Evolutionary conservation across 2,329 filamentous ascomycete genomes (phyloP), one percentile per base, ranked within the genome.

Genomic region (Neonectria coccinea): DNA sequence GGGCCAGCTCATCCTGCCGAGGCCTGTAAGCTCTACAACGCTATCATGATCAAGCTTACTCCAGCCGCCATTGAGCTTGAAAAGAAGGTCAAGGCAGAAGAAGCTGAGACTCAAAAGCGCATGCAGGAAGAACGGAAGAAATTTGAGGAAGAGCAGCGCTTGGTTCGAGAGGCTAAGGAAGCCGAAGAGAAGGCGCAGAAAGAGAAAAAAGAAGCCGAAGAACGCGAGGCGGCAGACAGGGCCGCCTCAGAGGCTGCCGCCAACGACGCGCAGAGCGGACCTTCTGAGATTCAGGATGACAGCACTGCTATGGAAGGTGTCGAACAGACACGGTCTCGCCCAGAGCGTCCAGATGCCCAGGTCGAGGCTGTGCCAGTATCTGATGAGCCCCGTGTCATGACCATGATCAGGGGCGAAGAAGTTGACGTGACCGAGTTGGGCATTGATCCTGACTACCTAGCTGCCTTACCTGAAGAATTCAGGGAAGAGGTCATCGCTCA

Each of bases 401-500:
- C 93, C 16, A 94, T 88, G 2, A 94, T 99, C 58, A 86, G 94
- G 65, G 95, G 94, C 27, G 91, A 92, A 67, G 90, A 96, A 73
- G 88, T 97, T 57, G 96, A 99, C 77, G 96, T 99, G 53, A 99
- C 96, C 0, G 92, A 93, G 65, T 86, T 99, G 66, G 94, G 95
- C 53, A 98, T 99, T 72, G 96, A 99, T 76, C 88, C 92, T 16
- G 94, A 97, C 61, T 99, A 97, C 79, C 88, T 99, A 7, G 93
- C 96, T 64, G 97, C 95, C n/a, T 83, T 99, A n/a, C 96, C 96
- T 0, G 96, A 99, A 72, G 97, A 99, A 66, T 90, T 98, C 75
- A 88, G 96, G 50, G 95, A 98, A 78, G 96, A 99, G 77, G 96
- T 99, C 53, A 92, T 99, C 69, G 93, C 97, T 77, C 90, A 94